These are phyloP conservation scores for Nematocida ausubeli DNA, from an alignment of 371 early-diverging fungal genomes.

Conservation along the genomic window DNA sequence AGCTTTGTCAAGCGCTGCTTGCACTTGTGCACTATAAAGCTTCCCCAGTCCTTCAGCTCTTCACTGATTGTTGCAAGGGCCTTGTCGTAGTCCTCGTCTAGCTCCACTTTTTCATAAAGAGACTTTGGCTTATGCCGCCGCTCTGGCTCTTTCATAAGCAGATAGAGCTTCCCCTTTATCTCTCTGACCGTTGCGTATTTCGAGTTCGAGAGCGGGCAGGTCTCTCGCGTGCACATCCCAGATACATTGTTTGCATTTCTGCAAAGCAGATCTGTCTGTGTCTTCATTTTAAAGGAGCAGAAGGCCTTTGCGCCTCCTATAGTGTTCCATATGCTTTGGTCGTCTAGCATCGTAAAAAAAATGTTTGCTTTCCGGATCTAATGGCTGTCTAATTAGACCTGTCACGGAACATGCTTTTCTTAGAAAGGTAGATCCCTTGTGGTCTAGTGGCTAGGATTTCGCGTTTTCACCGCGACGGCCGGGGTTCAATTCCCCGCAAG, in stretches of 20 bases:
- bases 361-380: neutral
- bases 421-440: slow-evolving; percentile 45
- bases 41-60: slow-evolving; percentile 83
- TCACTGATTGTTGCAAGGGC: slow-evolving; percentile 86
- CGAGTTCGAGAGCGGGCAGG: slow-evolving; percentile 94
- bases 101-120: slow-evolving; percentile 85
- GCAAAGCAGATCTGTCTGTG: slow-evolving; percentile 76
- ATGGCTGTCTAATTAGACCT: neutral
- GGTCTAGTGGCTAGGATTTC: slow-evolving; percentile 59
- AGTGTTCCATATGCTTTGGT: slow-evolving; percentile 65
- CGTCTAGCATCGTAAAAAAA: slow-evolving; percentile 58
- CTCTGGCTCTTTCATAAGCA: slow-evolving; percentile 85
- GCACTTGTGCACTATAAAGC: slow-evolving; percentile 84
- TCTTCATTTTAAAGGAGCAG: slow-evolving; percentile 70
- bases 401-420: neutral
- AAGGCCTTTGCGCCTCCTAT: slow-evolving; percentile 62
- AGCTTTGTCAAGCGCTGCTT: slow-evolving; percentile 93
- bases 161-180: slow-evolving; percentile 71
- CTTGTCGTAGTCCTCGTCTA: slow-evolving; percentile 82
- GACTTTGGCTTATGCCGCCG: slow-evolving; percentile 84
- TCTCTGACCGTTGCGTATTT: slow-evolving; percentile 95
- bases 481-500: slow-evolving; percentile 61
- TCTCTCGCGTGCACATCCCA: slow-evolving; percentile 87
- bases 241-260: slow-evolving; percentile 94
- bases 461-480: slow-evolving; percentile 62